Evolutionary conservation across 164 flowering plant genomes (phyloP).

Genomic region (Taxillus chinensis): DNA sequence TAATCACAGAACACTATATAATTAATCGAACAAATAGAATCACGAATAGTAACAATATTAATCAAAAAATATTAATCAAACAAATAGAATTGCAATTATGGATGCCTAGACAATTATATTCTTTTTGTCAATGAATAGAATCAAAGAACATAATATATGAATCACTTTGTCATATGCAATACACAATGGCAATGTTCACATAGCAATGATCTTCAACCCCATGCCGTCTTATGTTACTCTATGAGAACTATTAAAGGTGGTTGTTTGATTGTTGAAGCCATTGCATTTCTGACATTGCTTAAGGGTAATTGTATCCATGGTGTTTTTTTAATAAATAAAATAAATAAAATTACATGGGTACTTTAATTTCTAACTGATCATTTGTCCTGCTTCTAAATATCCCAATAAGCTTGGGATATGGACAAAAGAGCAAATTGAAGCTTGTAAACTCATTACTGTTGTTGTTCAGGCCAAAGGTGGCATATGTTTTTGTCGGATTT

Average conservation of each 20-base stretch:
- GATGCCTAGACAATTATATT: no score
- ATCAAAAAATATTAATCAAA: no score
- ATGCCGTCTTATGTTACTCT: slow-evolving; percentile 43
- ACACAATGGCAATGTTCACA: slow-evolving; percentile 26
- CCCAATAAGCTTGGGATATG: slow-evolving; percentile 37
- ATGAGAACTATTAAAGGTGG: slow-evolving; percentile 45
- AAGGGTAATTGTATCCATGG: not conserved
- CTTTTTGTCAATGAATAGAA: no score
- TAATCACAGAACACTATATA: no score
- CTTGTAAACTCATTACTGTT: slow-evolving; percentile 44
- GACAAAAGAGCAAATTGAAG: slow-evolving; percentile 48
- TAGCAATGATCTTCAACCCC: slow-evolving; percentile 38
- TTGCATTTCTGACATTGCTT: slow-evolving; percentile 16
- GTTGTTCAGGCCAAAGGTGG: slow-evolving; percentile 50
- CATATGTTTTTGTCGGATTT: slow-evolving; percentile 41
- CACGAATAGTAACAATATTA: no score
- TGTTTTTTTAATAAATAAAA: not conserved
- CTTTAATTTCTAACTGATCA: not conserved
- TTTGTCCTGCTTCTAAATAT: slow-evolving; percentile 15
- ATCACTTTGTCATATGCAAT: no score
- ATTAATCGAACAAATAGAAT: no score
- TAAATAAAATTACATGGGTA: no score
- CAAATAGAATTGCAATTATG: no score
- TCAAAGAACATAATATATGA: no score
- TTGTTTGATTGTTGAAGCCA: slow-evolving; percentile 40